phyloP scores from a whole-genome alignment of 1,284 basidiomycete genomes.

The Malassezia arunalokei region DNA sequence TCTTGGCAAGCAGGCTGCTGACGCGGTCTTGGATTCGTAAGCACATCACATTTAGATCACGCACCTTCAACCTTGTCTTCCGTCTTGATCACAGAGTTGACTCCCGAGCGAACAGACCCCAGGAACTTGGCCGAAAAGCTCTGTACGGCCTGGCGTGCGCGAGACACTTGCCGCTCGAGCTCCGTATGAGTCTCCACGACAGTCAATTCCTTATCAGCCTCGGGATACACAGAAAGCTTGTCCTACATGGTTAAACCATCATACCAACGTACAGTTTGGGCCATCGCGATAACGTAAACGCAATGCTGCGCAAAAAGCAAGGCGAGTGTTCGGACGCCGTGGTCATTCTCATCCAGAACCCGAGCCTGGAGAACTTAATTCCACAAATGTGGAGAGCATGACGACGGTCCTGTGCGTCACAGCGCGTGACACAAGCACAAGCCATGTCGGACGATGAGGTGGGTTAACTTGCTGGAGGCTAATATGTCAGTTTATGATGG shows the following conservation, averaged over 20 bases:
- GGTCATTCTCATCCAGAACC: too few relatives aligned
- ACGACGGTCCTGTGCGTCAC: neutral
- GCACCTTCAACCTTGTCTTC: slow-evolving; percentile 36
- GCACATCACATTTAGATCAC: slow-evolving; percentile 12
- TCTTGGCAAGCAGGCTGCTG: slow-evolving; percentile 55
- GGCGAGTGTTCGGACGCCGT: neutral
- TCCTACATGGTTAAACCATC: neutral
- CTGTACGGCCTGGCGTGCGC: slow-evolving; percentile 22
- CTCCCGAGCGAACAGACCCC: slow-evolving; percentile 16
- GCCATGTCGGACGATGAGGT: slow-evolving; percentile 16
- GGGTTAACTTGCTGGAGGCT: neutral
- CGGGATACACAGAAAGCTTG: slow-evolving; percentile 33
- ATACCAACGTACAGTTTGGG: neutral
- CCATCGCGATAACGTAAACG: neutral
- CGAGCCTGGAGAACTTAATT: neutral
- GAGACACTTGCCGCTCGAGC: slow-evolving; percentile 32
- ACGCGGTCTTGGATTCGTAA: slow-evolving; percentile 17
- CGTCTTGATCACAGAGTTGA: slow-evolving; percentile 30
- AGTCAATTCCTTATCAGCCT: slow-evolving; percentile 20
- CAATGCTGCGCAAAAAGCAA: neutral
- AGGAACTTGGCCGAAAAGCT: slow-evolving; percentile 19
- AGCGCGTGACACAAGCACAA: neutral
- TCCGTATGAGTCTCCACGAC: slow-evolving; percentile 29
- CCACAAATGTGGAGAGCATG: neutral
- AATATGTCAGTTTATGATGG: slow-evolving; percentile 35